Evolutionary conservation across 2,329 filamentous ascomycete genomes (phyloP).

Genomic region (Colletotrichum tropicale): DNA sequence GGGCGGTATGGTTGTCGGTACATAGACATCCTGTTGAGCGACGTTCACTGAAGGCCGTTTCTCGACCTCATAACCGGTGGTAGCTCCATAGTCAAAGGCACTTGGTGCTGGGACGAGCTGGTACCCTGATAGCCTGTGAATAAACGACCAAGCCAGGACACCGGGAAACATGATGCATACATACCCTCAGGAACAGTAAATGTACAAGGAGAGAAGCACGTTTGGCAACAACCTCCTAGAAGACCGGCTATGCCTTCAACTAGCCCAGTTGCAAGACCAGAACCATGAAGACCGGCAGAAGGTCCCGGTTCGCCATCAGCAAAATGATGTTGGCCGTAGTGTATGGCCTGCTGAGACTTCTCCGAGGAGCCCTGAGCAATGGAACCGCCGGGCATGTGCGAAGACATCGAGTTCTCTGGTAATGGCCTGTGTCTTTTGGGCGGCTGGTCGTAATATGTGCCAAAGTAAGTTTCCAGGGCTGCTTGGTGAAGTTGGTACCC

Average conservation of each 20-base stretch:
- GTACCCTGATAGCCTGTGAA: constrained; percentile 32
- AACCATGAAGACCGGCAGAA: constrained; percentile 18
- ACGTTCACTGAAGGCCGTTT: constrained; percentile 24
- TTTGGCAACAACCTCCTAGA: constrained; percentile 31
- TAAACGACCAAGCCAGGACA: background rate
- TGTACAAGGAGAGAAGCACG: constrained; percentile 30
- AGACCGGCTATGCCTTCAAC: constrained; percentile 30
- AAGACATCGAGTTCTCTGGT: constrained; percentile 35
- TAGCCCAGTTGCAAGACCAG: constrained; percentile 9
- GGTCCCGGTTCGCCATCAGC: background rate
- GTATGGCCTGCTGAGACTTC: constrained; percentile 29
- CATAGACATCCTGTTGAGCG: constrained; percentile 9
- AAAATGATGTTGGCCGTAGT: constrained; percentile 27
- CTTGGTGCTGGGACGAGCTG: constrained; percentile 29
- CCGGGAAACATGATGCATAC: constrained; percentile 23
- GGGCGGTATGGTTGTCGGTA: constrained; percentile 29
- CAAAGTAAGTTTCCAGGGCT: constrained; percentile 7
- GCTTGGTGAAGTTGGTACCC: constrained; percentile 33
- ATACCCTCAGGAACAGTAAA: constrained; percentile 29
- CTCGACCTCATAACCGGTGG: constrained; percentile 35
- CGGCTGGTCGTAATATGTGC: constrained; percentile 18
- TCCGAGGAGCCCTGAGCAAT: constrained; percentile 33
- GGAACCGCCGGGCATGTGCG: constrained; percentile 23
- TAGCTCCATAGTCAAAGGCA: constrained; percentile 30
- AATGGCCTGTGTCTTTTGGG: constrained; percentile 36